Evolutionary conservation across 768 basidiomycete species (phyloP), one percentile per base, ranked within the genome.

Genomic region (Basidioascus undulatus): DNA sequence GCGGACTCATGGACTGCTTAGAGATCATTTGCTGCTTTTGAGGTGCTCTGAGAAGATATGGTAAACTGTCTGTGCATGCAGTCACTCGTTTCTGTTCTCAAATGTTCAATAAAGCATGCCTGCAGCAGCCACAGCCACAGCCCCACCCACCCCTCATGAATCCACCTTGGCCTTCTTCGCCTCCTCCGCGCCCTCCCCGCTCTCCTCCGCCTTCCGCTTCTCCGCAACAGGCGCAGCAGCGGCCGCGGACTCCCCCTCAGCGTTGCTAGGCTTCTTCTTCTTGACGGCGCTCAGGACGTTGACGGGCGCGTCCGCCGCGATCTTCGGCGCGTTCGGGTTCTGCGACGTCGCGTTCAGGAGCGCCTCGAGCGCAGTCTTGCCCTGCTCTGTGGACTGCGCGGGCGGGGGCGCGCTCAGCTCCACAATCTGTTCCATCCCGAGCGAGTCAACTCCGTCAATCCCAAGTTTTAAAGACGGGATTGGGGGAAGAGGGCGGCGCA

Each of bases 221-320:
- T 51, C 53, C 11, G 51, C 59, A 4, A 55, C 44, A 1, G 59
- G 50, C 12, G 13, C 20, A 21, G 40, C 32, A 15, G 39, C 42
- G 11, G 39, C 32, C 4, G 45, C 37, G 3, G 48, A 24, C 21
- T 37, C 42, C 19, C 41, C 16, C 7, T 33, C 42, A 16, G 37
- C 40, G 6, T 39, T 32, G 54, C 74, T 76, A 1, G 46, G 39
- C 57, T 82, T 83, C 65, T 86, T 94, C 63, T 82, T 84, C 55
- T 71, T 74, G 36, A 89, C 80, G 51, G 80, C 68, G 1, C 80
- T 86, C 33, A 89, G 60, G 51, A 89, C 81, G 49, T 83, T 80
- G 32, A 89, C 73, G 13, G 63, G 59, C 4, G 61, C 58, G 27
- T 58, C 49, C 11, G 62, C 49, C 15, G 21, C 83, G 63, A 45